Evolutionary conservation across 495 filamentous ascomycete species (phyloP), one percentile per base, ranked within the genome.

Genomic region (Penicillium cataractarum): DNA sequence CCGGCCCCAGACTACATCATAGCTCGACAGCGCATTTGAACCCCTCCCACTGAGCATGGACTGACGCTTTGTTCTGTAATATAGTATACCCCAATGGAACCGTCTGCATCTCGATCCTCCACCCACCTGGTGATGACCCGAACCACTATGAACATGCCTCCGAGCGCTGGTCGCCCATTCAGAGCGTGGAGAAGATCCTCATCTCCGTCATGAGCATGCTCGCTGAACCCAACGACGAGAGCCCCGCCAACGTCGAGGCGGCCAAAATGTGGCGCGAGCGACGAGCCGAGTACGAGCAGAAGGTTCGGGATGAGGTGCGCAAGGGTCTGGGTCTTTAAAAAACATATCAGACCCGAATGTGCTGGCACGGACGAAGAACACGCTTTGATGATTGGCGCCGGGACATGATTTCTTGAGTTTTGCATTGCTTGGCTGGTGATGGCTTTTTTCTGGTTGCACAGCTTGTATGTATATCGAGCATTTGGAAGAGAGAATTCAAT

Each of bases 201-300:
- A 93, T 98, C 57, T 90, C 86, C 1, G 95, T 99, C 49, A 99
- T 99, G 92, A 96, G 92, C 71, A 98, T 99, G 95, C 82, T 99
- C 58, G 93, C 93, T 2, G 95, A 97, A 80, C 95, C 95, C 65
- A 99, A 99, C 75, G 96, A 98, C 72, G 95, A 99, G 85, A 94
- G 90, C 71, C 96, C 95, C 2, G 95, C 95, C 58, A 99, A 99
- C 78, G 88, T 98, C 59, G 96, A 99, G 82, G 95, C 95, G 26
- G 95, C 96, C 56, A 92, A 96, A 83, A 97, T 97, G 92, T 99
- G 95, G 95, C 85, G 95, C 58, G 96, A 98, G 66, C 78, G 87
- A 66, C 85, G 92, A 67, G 70, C 69, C 27, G 91, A 93, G 71
- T 99, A 97, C 79, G 94, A 98, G 84, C 80, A 83, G 76, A 89